Evolutionary conservation across 2,329 filamentous ascomycete species (phyloP).

Genomic region (Fusarium sacchari): DNA sequence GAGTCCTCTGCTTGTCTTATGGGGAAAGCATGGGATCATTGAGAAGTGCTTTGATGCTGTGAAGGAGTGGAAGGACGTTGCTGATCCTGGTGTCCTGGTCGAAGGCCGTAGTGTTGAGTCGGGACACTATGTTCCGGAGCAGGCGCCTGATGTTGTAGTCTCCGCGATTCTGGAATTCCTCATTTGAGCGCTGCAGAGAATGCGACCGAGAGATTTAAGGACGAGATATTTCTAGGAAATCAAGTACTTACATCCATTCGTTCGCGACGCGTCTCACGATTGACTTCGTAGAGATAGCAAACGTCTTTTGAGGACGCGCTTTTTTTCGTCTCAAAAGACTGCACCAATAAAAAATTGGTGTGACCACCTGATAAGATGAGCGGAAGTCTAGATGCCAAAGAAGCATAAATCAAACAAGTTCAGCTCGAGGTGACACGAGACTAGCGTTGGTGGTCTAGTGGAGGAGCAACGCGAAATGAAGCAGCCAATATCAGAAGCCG

Average conservation of each 20-base stretch:
- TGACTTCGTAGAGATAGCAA: not conserved
- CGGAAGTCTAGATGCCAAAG: not conserved
- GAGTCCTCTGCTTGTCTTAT: constrained; percentile 60
- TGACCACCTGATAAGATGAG: too few relatives aligned
- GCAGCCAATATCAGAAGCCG: not conserved
- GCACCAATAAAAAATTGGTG: not conserved
- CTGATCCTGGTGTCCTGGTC: constrained; percentile 48
- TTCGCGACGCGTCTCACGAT: not conserved
- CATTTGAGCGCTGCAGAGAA: constrained; percentile 19
- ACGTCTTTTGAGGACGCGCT: not conserved
- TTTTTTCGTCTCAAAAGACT: not conserved
- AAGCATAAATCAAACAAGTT: not conserved
- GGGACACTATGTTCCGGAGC: constrained; percentile 62
- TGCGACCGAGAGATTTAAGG: rapidly evolving
- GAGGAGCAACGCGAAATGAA: not conserved
- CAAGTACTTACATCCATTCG: not conserved
- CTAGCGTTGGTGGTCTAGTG: not conserved
- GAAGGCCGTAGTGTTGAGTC: constrained; percentile 56
- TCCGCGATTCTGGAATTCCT: constrained; percentile 54
- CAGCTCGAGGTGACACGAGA: not conserved
- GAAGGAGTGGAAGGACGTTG: constrained; percentile 62
- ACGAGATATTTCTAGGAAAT: not conserved
- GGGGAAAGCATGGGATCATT: constrained; percentile 60
- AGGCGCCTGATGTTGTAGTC: constrained; percentile 59
- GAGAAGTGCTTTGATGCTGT: constrained; percentile 60